Base-by-base conservation (phyloP, 768 basidiomycete genomes). In the Lentinus brumalis region DNA sequence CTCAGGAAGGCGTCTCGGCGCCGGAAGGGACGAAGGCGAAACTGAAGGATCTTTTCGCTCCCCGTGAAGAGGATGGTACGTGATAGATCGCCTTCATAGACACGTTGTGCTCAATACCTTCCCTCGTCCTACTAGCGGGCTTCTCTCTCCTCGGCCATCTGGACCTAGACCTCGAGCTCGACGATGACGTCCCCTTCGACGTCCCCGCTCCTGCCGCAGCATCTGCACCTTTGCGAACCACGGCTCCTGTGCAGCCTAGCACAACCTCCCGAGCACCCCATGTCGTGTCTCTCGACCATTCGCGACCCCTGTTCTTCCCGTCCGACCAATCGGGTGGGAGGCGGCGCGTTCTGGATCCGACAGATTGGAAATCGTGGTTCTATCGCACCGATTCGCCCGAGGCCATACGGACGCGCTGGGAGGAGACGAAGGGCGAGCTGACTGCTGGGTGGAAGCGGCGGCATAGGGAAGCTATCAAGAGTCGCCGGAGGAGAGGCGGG, bases 71-170 rank as follows among this genome's bases (percentile, higher is more conserved):
- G 59, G 83, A 87, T 69, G 82, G 89, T 87, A 65, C n/a, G 77
- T 70, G 8, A n/a, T 21, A 46, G 50, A 38, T 35, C 35, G 30
- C 14, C 38, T 42, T 45, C 4, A 54, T 31, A 18, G 4, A 12
- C 8, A 21, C 0, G 9, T 15, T 38, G 10, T 9, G 4, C 40
- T 51, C 29, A 61, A 35, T 3, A 21, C 55, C 26, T 16, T 63
- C 16, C 47, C 12, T 12, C 64, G 5, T 35, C 11, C 32, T 35
- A 6, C 35, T 60, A 88, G 87, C 74, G 44, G 83, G 83, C 18
- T 93, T 93, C 73, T 92, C 92, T 11, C 77, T 93, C n/a, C 78
- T 92, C 4, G 82, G 81, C 0, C 86, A 92, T 62, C 82, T 93
- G 39, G 86, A 90, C 51, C 77, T 92, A 21, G 91, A 92, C 61